Percentiles rank a stretch among this genome's conserved stretches.
Conservation (phyloP, 2,329 filamentous ascomycete species). For the Mariannaea elegans region DNA sequence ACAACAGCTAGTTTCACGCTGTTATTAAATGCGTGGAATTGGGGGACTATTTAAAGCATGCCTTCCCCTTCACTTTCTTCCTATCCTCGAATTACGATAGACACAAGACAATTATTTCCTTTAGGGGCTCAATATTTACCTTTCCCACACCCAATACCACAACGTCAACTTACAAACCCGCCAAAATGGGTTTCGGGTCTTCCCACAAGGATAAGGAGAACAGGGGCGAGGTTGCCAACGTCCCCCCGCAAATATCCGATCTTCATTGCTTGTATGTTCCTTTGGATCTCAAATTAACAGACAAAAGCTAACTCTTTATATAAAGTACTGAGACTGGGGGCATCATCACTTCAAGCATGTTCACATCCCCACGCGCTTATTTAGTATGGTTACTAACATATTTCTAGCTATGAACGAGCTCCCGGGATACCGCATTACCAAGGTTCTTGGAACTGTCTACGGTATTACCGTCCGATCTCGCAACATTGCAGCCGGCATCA, state of each 20-base stretch:
- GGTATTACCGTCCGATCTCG: slow-evolving; percentile 65
- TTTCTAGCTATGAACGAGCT: slow-evolving; percentile 66
- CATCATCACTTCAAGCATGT: slow-evolving; percentile 63
- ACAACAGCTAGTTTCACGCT: no score
- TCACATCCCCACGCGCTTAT: no score
- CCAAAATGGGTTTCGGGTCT: slow-evolving; percentile 39
- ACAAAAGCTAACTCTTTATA: slow-evolving; percentile 1
- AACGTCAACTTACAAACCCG: not conserved
- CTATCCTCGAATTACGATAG: no score
- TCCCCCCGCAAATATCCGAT: slow-evolving; percentile 55
- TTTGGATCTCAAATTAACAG: not conserved
- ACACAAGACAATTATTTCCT: no score
- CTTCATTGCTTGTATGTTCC: slow-evolving; percentile 57
- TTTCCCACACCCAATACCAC: not conserved
- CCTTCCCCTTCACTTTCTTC: no score
- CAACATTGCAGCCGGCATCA: slow-evolving; percentile 65
- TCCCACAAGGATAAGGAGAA: slow-evolving; percentile 36
- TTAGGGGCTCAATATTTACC: no score
- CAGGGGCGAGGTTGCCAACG: slow-evolving; percentile 43
- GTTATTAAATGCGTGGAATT: no score
- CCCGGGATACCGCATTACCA: slow-evolving; percentile 66
- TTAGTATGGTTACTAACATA: not conserved
- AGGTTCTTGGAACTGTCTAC: slow-evolving; percentile 66
- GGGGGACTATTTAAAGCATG: no score
- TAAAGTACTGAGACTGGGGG: slow-evolving; percentile 67